phyloP scores from a whole-genome alignment of 495 filamentous ascomycete genomes.

The Rhizodiscina lignyota region DNA sequence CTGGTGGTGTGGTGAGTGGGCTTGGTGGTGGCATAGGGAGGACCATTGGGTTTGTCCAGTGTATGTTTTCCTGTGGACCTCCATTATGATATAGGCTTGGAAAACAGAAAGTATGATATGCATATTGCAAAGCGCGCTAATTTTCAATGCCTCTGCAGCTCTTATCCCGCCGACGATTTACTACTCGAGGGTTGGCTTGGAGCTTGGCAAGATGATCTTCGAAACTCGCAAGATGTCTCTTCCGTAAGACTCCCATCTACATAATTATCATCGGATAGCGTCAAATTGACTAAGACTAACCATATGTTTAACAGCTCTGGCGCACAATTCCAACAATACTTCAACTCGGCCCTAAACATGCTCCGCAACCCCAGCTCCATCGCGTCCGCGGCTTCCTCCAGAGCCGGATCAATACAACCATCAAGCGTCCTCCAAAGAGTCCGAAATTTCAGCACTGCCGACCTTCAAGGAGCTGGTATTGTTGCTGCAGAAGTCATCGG shows the following conservation, averaged over 20 bases:
- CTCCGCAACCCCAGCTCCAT: constrained; percentile 44
- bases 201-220: constrained; percentile 77
- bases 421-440: constrained; percentile 39
- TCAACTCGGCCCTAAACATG: constrained; percentile 52
- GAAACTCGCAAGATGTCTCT: constrained; percentile 79
- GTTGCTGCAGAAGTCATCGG: constrained; percentile 74
- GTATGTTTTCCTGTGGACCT: constrained; percentile 35
- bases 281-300: background rate
- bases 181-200: constrained; percentile 76
- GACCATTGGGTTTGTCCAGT: constrained; percentile 65
- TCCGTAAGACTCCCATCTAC: constrained; percentile 48
- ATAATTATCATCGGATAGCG: constrained; percentile 9
- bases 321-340: constrained; percentile 73
- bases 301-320: constrained; percentile 36
- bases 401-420: constrained; percentile 27
- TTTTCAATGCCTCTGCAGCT: constrained; percentile 31
- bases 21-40: constrained; percentile 51
- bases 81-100: background rate
- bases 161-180: constrained; percentile 74
- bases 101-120: constrained; percentile 1
- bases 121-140: constrained; percentile 15
- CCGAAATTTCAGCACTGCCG: constrained; percentile 50
- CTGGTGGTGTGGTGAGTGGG: constrained; percentile 43
- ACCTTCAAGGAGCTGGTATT: constrained; percentile 55
- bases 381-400: constrained; percentile 26